These are phyloP conservation scores for Physocladia obscura DNA, from an alignment of 192 early-diverging fungal genomes.

Conservation along the genomic window DNA sequence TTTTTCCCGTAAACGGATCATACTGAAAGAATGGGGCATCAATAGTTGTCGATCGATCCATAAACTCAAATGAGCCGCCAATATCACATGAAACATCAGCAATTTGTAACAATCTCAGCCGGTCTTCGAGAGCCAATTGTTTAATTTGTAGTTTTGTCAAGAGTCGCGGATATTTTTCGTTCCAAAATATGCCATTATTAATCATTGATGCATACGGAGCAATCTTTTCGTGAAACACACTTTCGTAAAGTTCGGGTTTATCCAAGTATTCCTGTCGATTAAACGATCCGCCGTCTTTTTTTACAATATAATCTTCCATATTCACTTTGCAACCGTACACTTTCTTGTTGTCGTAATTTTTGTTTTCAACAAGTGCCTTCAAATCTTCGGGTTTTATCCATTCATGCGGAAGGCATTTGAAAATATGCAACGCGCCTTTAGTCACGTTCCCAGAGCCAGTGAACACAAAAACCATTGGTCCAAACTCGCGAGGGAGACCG, in stretches of 20 bases:
- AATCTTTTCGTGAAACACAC: slow-evolving; percentile 81
- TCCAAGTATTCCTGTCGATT: slow-evolving; percentile 68
- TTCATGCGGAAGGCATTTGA: slow-evolving; percentile 88
- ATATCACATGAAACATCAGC: slow-evolving; percentile 96
- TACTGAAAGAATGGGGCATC: slow-evolving; percentile 90
- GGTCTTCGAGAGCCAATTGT: slow-evolving; percentile 65
- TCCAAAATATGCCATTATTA: slow-evolving; percentile 96
- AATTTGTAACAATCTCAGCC: slow-evolving; percentile 74
- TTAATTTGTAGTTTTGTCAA: slow-evolving; percentile 82
- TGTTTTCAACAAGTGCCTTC: slow-evolving; percentile 39
- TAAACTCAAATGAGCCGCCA: slow-evolving; percentile 91
- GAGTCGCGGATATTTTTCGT: slow-evolving; percentile 78
- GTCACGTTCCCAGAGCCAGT: slow-evolving; percentile 92
- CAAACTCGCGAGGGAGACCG: slow-evolving; percentile 82
- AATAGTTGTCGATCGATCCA: slow-evolving; percentile 85
- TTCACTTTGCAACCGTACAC: slow-evolving; percentile 80
- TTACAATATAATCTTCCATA: slow-evolving; percentile 78
- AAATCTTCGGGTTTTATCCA: slow-evolving; percentile 69
- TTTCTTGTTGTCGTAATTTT: slow-evolving; percentile 64
- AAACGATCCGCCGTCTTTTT: slow-evolving; percentile 65
- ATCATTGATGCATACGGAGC: slow-evolving; percentile 89
- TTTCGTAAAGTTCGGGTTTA: slow-evolving; percentile 76
- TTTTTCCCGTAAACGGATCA: slow-evolving; percentile 70
- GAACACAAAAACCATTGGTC: slow-evolving; percentile 87
- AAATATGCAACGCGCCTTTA: slow-evolving; percentile 85